Conservation (phyloP, 1,284 basidiomycete species). For the Ustilago loliicola region DNA sequence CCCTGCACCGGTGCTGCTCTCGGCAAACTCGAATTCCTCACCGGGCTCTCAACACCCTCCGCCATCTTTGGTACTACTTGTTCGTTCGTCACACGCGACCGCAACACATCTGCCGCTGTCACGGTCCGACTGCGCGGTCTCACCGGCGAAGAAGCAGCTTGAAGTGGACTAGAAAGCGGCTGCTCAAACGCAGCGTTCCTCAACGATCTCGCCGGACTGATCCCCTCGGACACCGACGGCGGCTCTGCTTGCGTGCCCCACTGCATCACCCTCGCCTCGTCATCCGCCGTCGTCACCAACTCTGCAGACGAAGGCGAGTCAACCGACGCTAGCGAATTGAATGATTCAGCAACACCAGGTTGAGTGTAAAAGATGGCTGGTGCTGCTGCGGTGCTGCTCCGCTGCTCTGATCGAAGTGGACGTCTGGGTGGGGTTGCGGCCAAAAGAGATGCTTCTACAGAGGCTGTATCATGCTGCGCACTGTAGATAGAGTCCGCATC, state of each 20-base stretch:
- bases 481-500: neutral
- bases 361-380: constrained; percentile 33
- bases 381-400: neutral
- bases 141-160: constrained; percentile 14
- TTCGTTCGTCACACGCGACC: constrained; percentile 11
- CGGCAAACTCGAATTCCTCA: constrained; percentile 25
- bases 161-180: neutral
- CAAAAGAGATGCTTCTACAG: too few relatives aligned
- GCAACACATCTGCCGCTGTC: constrained; percentile 33
- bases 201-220: constrained; percentile 1
- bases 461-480: neutral
- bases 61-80: constrained; percentile 6
- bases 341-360: constrained; percentile 27
- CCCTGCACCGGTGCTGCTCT: neutral
- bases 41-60: constrained; percentile 9
- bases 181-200: neutral
- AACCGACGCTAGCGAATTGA: constrained; percentile 30
- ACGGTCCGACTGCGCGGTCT: constrained; percentile 40
- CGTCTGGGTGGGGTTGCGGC: constrained; percentile 9
- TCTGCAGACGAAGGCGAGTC: constrained; percentile 17
- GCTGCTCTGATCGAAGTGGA: constrained; percentile 13
- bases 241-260: constrained; percentile 46
- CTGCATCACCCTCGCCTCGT: constrained; percentile 28
- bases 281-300: constrained; percentile 24
- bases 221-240: neutral